Evolutionary conservation across 2,329 filamentous ascomycete genomes (phyloP), one percentile per base, ranked within the genome.

Genomic region (Pseudogymnoascus sp.): DNA sequence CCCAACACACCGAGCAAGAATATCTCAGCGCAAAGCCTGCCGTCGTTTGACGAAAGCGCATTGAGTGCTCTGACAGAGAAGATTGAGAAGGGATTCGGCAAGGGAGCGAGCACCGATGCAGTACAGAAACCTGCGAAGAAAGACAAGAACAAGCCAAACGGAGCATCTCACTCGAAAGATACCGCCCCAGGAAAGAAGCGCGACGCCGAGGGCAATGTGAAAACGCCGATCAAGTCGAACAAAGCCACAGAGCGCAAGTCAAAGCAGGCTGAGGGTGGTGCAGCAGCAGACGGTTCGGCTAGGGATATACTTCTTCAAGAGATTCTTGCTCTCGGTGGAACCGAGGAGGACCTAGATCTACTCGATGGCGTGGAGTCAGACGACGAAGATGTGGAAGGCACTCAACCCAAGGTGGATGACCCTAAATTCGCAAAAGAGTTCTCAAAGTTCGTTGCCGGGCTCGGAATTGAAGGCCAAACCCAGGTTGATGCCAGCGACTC

Each of bases 301-400:
- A 58, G 67, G 41, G 73, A 74, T 30, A 69, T 71, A 10, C 73
- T 88, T 3, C 72, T 88, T 6, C 78, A 82, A 60, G 85, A 88
- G 67, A 88, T 88, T 63, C 76, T 78, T 64, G 82, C 82, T 12
- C 74, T 88, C 1, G 85, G 84, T 3, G 85, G 85, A 12, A 82
- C 85, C 59, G 82, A 87, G 70, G 77, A 82, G 39, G 85, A 88
- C 63, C 70, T 85, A 41, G 79, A 82, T 34, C 76, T 88, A 33
- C 78, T 88, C 59, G 79, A 77, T 39, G 81, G 79, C 61, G 73
- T 79, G 5, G 73, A 76, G 63, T 82, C 79, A 1, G 78, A 79
- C 60, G 74, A 76, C 18, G 79, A 81, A 39, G 75, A 74, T 23
- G 67, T 68, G 21, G 69, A 61, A 4, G 67, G 68, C 10, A 67